phyloP scores from a whole-genome alignment of 352 stramenopile genomes.

The Globisporangium paroecandrum region DNA sequence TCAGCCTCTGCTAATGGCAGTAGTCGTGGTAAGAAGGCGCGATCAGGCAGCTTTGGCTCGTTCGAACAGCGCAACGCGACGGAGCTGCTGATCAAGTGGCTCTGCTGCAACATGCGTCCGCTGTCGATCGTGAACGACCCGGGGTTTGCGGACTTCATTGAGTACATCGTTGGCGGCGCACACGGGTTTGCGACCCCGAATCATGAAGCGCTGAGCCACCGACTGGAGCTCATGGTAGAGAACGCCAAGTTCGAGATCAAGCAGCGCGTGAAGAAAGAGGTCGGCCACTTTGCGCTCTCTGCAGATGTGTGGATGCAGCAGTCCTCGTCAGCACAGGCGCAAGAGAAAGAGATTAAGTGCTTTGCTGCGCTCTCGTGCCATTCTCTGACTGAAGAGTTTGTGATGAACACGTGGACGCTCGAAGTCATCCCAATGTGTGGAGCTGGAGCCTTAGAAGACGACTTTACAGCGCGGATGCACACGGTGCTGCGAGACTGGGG shows the following conservation, averaged over 20 bases:
- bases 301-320: slow-evolving; percentile 22
- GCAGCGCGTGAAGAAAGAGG: slow-evolving; percentile 35
- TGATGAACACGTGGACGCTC: slow-evolving; percentile 20
- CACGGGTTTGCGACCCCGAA: slow-evolving; percentile 22
- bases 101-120: slow-evolving; percentile 31
- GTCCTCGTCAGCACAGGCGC: neutral
- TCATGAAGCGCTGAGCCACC: slow-evolving; percentile 28
- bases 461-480: slow-evolving; percentile 11
- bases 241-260: slow-evolving; percentile 33
- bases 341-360: slow-evolving; percentile 8
- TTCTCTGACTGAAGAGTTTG: slow-evolving; percentile 33
- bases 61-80: slow-evolving; percentile 28
- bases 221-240: slow-evolving; percentile 34
- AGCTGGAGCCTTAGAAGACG: slow-evolving; percentile 1
- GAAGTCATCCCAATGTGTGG: slow-evolving; percentile 24
- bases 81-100: slow-evolving; percentile 39
- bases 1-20: neutral
- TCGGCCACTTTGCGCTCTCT: slow-evolving; percentile 24
- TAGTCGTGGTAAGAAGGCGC: slow-evolving; percentile 13
- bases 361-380: slow-evolving; percentile 25
- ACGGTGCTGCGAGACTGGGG: slow-evolving; percentile 22
- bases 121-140: slow-evolving; percentile 32
- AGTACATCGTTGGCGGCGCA: slow-evolving; percentile 17
- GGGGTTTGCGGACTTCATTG: slow-evolving; percentile 29
- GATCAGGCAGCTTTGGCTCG: slow-evolving; percentile 8